Percentiles rank a stretch among this genome's conserved stretches.
phyloP scores from a whole-genome alignment of 2,329 filamentous ascomycete genomes.

The Neocatenulostroma microsporum region DNA sequence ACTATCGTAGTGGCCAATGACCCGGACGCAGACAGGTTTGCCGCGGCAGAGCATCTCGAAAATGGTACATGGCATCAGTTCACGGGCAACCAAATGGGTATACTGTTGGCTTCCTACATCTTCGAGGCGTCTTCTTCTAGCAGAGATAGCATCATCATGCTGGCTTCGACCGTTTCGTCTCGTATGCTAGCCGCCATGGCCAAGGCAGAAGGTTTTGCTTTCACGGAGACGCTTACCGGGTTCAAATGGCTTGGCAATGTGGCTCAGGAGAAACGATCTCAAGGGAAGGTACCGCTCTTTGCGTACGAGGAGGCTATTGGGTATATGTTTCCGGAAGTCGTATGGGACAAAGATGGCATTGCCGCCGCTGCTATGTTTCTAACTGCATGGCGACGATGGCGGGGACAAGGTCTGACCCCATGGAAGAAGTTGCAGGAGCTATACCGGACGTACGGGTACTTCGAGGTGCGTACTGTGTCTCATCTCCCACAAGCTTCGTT shows the following conservation, averaged over 20 bases:
- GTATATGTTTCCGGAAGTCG: slow-evolving; percentile 57
- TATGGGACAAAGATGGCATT: slow-evolving; percentile 59
- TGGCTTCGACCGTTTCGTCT: slow-evolving; percentile 57
- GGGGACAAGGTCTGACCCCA: slow-evolving; percentile 46
- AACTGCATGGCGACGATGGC: slow-evolving; percentile 47
- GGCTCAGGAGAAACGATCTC: slow-evolving; percentile 43
- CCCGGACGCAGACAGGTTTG: slow-evolving; percentile 58
- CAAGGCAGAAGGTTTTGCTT: slow-evolving; percentile 47
- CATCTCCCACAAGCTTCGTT: too few relatives aligned
- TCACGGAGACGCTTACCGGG: slow-evolving; percentile 55
- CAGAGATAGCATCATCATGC: slow-evolving; percentile 42
- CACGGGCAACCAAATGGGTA: slow-evolving; percentile 58
- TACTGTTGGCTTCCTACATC: slow-evolving; percentile 52
- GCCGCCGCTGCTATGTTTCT: slow-evolving; percentile 54
- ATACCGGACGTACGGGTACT: slow-evolving; percentile 52
- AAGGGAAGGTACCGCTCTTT: slow-evolving; percentile 47
- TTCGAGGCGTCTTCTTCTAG: slow-evolving; percentile 38
- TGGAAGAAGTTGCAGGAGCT: slow-evolving; percentile 50
- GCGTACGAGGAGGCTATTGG: slow-evolving; percentile 60
- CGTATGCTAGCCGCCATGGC: slow-evolving; percentile 55
- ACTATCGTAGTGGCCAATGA: slow-evolving; percentile 54
- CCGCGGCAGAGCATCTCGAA: slow-evolving; percentile 51
- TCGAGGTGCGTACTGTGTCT: slow-evolving; percentile 37
- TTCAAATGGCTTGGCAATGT: slow-evolving; percentile 63
- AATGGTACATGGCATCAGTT: slow-evolving; percentile 52